Percentiles rank a stretch among this genome's conserved stretches.
Conservation (phyloP, 2,329 filamentous ascomycete species). For the Septoria petroselini region DNA sequence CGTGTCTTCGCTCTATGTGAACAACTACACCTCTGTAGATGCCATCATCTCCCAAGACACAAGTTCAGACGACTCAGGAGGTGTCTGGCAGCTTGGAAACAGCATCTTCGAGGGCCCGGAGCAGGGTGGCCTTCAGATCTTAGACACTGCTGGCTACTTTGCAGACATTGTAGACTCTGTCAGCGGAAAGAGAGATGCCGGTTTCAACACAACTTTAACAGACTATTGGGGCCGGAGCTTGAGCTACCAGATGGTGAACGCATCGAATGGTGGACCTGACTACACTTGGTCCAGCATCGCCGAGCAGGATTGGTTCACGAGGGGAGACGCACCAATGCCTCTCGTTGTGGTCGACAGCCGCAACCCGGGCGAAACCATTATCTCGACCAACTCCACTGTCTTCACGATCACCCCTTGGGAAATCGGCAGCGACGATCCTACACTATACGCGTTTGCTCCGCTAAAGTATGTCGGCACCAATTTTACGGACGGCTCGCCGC, state of each 20-base stretch:
- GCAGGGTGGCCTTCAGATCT: constrained; percentile 49
- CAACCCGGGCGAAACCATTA: constrained; percentile 57
- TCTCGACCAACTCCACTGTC: constrained; percentile 70
- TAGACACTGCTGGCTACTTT: constrained; percentile 62
- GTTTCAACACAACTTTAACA: constrained; percentile 69
- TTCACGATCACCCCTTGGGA: constrained; percentile 79
- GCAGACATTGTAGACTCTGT: constrained; percentile 58
- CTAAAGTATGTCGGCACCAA: constrained; percentile 69
- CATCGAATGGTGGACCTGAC: constrained; percentile 65
- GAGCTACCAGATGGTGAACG: constrained; percentile 82
- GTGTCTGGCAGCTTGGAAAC: constrained; percentile 61
- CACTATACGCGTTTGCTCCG: constrained; percentile 67
- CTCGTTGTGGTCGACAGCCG: constrained; percentile 69
- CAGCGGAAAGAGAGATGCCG: constrained; percentile 58
- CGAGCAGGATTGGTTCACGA: constrained; percentile 58
- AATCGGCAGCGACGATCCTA: constrained; percentile 73
- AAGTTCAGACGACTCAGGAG: constrained; percentile 20
- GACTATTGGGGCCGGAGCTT: constrained; percentile 81
- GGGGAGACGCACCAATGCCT: constrained; percentile 66
- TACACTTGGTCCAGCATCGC: constrained; percentile 83
- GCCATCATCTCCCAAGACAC: constrained; percentile 48
- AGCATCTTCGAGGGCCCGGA: constrained; percentile 60
- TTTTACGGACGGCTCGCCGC: constrained; percentile 62
- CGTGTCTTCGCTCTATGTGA: constrained; percentile 72
- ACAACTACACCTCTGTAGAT: constrained; percentile 72